These are phyloP conservation scores for Alternaria dauci DNA, from an alignment of 2,329 filamentous ascomycete species.

Conservation along the genomic window DNA sequence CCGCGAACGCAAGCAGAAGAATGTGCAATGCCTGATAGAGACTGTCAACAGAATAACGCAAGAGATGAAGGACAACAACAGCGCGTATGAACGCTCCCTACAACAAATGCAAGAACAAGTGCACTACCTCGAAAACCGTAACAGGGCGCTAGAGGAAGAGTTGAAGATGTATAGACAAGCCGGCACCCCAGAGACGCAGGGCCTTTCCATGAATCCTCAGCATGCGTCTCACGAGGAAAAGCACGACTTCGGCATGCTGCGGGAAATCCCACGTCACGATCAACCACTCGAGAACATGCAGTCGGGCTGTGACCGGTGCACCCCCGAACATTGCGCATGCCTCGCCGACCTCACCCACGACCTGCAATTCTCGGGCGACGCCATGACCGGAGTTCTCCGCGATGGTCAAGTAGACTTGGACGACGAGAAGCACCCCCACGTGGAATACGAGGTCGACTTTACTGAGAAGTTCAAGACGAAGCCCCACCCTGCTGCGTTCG, in stretches of 20 bases:
- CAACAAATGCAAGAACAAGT: neutral
- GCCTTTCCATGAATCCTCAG: neutral
- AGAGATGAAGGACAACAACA: slow-evolving; percentile 19
- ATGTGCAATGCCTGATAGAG: slow-evolving; percentile 72
- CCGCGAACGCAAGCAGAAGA: slow-evolving; percentile 76
- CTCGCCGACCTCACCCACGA: slow-evolving; percentile 41
- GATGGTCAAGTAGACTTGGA: slow-evolving; percentile 11
- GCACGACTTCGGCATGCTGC: neutral
- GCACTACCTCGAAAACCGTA: neutral
- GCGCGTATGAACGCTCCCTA: neutral
- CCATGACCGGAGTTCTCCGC: slow-evolving; percentile 27
- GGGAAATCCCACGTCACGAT: neutral
- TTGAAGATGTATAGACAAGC: neutral
- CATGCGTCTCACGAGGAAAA: neutral
- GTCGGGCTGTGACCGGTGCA: slow-evolving; percentile 40
- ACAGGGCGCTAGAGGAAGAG: neutral
- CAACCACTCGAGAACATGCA: slow-evolving; percentile 18
- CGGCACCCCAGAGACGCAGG: neutral
- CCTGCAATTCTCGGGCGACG: slow-evolving; percentile 22
- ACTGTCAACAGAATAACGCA: slow-evolving; percentile 46
- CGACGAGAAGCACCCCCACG: slow-evolving; percentile 6
- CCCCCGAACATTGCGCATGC: slow-evolving; percentile 44
- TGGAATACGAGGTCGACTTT: slow-evolving; percentile 45
- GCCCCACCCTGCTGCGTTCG: slow-evolving; percentile 30
- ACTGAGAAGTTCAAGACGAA: slow-evolving; percentile 33